A percentile compares a stretch with the other conserved stretches of the same genome.
These are phyloP conservation scores for Bolboschoenoplectus hybrid DNA, from an alignment of 202 grass and related monocot species.

Conservation along the genomic window DNA sequence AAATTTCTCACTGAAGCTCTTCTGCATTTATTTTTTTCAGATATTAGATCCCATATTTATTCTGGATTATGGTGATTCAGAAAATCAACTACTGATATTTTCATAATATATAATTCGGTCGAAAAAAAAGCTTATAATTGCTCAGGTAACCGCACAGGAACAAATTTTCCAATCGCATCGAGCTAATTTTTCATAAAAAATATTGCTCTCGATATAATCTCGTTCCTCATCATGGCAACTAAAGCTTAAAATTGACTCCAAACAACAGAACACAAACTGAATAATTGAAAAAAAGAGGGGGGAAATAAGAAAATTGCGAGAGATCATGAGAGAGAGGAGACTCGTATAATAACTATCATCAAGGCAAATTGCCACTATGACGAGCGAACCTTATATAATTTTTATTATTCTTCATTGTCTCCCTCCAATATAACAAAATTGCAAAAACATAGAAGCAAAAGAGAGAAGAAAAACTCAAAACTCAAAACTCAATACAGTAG, in stretches of 20 bases:
- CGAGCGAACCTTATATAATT: slow-evolving; percentile 37
- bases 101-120: background rate
- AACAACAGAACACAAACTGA: background rate
- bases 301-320: background rate
- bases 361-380: slow-evolving; percentile 29
- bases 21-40: too few relatives aligned
- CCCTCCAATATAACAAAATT: background rate
- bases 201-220: slow-evolving; percentile 18
- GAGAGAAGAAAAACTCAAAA: background rate
- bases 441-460: background rate
- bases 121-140: background rate
- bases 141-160: slow-evolving; percentile 54
- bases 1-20: too few relatives aligned
- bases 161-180: slow-evolving; percentile 38
- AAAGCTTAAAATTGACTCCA: background rate
- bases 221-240: slow-evolving; percentile 36
- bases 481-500: background rate
- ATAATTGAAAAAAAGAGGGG: background rate
- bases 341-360: background rate
- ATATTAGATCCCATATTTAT: background rate
- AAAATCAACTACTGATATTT: background rate
- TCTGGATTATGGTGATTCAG: background rate
- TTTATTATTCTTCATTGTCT: slow-evolving; percentile 36
- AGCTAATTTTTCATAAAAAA: slow-evolving; percentile 8
- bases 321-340: slow-evolving; percentile 7